A percentile compares a stretch with the other conserved stretches of the same genome.
Conservation (phyloP, 352 stramenopile genomes). For the Phytophthora cryptogea region DNA sequence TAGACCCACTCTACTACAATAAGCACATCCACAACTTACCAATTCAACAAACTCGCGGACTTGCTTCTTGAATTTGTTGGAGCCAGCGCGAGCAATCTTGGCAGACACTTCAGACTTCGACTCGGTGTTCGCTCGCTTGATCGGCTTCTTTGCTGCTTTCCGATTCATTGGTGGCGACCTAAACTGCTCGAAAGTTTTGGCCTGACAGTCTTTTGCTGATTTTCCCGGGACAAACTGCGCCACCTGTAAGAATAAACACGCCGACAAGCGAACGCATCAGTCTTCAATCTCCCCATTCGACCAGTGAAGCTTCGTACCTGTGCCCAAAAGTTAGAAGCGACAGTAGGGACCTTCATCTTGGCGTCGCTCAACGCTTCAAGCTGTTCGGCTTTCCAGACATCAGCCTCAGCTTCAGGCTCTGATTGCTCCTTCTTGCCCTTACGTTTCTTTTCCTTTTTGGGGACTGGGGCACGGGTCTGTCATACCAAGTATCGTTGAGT, state of each 20-base stretch:
- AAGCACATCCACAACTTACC: constrained; percentile 8
- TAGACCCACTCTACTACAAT: background rate
- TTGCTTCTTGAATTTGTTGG: constrained; percentile 86
- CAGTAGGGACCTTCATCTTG: constrained; percentile 69
- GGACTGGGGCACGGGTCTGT: constrained; percentile 4
- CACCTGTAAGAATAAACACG: constrained; percentile 15
- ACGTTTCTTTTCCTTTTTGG: constrained; percentile 21
- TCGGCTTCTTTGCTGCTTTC: constrained; percentile 33
- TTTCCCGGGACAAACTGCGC: constrained; percentile 62
- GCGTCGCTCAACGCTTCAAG: constrained; percentile 53
- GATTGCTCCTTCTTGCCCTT: constrained; percentile 13
- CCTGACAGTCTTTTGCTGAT: constrained; percentile 59
- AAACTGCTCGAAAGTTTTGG: constrained; percentile 64
- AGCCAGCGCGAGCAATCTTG: constrained; percentile 71
- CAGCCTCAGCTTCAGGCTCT: constrained; percentile 32
- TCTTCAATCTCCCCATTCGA: background rate
- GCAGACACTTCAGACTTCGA: constrained; percentile 24
- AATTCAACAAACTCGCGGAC: constrained; percentile 76
- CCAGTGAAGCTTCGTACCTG: constrained; percentile 31
- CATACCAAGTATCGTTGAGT: background rate
- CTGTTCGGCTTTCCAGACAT: constrained; percentile 57
- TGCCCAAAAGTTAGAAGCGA: constrained; percentile 65
- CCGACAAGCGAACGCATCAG: background rate
- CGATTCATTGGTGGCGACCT: constrained; percentile 44
- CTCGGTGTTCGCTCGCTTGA: constrained; percentile 28